phyloP scores from a whole-genome alignment of 2,329 filamentous ascomycete genomes.

The Akanthomyces muscarius region DNA sequence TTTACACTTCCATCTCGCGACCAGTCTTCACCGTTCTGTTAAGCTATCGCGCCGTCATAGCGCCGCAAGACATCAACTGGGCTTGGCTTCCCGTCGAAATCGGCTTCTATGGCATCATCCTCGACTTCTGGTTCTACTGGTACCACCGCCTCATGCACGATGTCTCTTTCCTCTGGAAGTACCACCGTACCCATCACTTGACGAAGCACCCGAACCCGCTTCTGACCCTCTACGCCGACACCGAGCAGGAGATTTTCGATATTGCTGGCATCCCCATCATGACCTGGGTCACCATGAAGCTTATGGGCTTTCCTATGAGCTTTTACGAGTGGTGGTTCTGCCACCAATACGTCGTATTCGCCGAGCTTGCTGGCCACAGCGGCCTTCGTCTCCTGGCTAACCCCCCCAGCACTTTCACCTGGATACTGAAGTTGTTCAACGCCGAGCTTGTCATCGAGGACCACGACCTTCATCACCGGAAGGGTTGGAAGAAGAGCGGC shows the following conservation, averaged over 20 bases:
- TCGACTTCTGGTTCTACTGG: conserved; percentile 38
- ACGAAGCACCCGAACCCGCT: conserved; percentile 37
- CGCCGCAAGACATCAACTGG: conserved; percentile 28
- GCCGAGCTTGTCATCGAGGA: conserved; percentile 38
- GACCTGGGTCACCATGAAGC: conserved; percentile 26
- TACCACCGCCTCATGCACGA: conserved; percentile 42
- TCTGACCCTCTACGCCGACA: conserved; percentile 30
- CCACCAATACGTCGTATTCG: conserved; percentile 35
- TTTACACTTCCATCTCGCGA: conserved; percentile 30
- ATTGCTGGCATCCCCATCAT: conserved; percentile 28
- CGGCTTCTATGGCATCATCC: conserved; percentile 35
- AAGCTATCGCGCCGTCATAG: conserved; percentile 26
- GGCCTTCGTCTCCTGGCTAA: conserved; percentile 33
- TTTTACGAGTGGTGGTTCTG: conserved; percentile 42
- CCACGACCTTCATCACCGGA: conserved; percentile 34
- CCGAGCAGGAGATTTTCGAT: conserved; percentile 28
- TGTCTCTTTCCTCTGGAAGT: conserved; percentile 35
- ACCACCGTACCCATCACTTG: conserved; percentile 39
- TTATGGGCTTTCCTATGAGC: conserved; percentile 35
- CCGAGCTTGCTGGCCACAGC: conserved; percentile 32
- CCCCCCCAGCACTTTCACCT: conserved; percentile 30
- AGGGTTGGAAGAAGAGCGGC: conserved; percentile 28
- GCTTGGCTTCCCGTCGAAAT: conserved; percentile 34
- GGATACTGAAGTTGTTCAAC: conserved; percentile 30
- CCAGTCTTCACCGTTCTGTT: conserved; percentile 31